Percentiles rank a stretch among this genome's conserved stretches.
phyloP scores from a whole-genome alignment of 2,329 filamentous ascomycete species.

The Neocatenulostroma microsporum region DNA sequence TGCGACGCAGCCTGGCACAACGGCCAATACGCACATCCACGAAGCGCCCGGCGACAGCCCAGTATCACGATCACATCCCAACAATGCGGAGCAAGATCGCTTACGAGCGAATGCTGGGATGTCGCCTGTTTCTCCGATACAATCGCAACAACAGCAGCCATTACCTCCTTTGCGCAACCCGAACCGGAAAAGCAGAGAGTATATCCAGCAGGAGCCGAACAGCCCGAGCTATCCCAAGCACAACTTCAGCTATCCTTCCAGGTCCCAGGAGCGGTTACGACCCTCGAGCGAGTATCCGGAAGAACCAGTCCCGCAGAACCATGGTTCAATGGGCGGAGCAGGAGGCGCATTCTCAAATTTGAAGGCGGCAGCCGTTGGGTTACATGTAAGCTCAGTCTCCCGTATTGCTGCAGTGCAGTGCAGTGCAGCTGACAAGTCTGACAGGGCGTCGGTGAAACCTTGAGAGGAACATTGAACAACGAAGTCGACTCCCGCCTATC shows the following conservation, averaged over 20 bases:
- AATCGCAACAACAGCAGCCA: constrained; percentile 1
- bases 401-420: background rate
- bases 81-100: background rate
- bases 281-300: no score
- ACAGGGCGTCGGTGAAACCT: constrained; percentile 28
- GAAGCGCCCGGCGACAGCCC: constrained; percentile 13
- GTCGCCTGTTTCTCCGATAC: no score
- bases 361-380: constrained; percentile 24
- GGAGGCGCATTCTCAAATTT: constrained; percentile 15
- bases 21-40: constrained; percentile 2
- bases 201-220: constrained; percentile 3
- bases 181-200: constrained; percentile 7
- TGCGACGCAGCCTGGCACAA: constrained; percentile 2
- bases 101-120: no score
- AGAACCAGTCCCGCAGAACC: no score
- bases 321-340: no score
- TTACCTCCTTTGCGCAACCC: constrained; percentile 5
- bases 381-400: constrained; percentile 21
- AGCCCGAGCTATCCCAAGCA: constrained; percentile 3
- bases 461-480: constrained; percentile 26
- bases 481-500: constrained; percentile 25
- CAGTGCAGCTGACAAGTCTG: background rate
- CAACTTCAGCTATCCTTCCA: constrained; percentile 10
- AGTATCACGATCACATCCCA: no score
- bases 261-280: background rate